Evolutionary conservation across 257 asterid species (phyloP), one percentile per base, ranked within the genome.

Genomic region (Coffea eugenioides): DNA sequence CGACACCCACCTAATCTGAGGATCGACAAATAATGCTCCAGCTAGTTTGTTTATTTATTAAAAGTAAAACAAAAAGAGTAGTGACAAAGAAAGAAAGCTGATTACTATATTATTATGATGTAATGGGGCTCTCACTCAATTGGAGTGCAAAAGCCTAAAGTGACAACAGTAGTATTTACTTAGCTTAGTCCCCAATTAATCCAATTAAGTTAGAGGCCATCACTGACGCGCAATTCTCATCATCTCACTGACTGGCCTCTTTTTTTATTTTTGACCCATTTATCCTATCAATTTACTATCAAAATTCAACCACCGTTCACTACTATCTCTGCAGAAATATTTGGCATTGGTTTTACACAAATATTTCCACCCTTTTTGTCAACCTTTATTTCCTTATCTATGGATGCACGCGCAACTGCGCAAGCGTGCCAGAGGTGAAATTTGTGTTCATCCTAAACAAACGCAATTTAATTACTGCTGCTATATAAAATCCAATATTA

Each of bases 251-350:
- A 31, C 0, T 31, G 31, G 0, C 31, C 31, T 31, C 31, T 31
- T 31, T 31, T 73, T 68, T 89, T 68, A 59, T 66, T 73, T 82
- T 54, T 74, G 72, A 51, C 71, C 69, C 77, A 64, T 54, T 46
- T 46, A 74, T 67, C 9, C 65, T n/a, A 66, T 68, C 43, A 56
- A 71, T 62, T 9, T 20, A 6, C 71, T 66, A 73, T 52, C 23
- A 15, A 65, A 45, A 21, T 31, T 5, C n/a, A 43, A 16, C 59
- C 20, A 27, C n/a, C 31, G 31, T 31, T 31, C 34, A 75, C 11
- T 3, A 20, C 43, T 4, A 9, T 36, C 23, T 75, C 39, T 31
- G 46, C 43, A 71, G 43, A 10, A 71, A 14, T 46, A 64, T 25
- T 39, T 64, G 69, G 2, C 18, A 27, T 64, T 25, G 3, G 8